phyloP scores from a whole-genome alignment of 768 basidiomycete genomes.

The Glaciozyma antarctica region DNA sequence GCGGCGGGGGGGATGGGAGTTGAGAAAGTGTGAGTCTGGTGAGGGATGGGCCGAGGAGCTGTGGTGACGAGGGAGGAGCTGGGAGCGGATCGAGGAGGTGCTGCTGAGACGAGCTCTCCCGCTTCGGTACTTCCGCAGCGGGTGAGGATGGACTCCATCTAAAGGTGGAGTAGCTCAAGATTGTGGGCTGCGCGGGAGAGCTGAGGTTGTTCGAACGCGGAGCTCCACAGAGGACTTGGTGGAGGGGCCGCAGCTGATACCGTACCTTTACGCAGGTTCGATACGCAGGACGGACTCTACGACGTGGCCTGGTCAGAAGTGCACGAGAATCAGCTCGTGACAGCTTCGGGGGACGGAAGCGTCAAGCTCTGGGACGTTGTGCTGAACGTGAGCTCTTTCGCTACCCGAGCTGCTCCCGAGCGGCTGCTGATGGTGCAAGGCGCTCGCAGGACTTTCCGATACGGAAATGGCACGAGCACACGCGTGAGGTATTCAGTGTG shows the following conservation, averaged over 20 bases:
- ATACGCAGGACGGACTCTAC: slow-evolving; percentile 79
- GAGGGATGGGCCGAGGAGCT: slow-evolving; percentile 50
- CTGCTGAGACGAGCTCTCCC: too few relatives aligned
- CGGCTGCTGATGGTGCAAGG: neutral
- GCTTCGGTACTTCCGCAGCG: too few relatives aligned
- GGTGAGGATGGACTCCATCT: too few relatives aligned
- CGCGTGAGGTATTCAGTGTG: slow-evolving; percentile 80
- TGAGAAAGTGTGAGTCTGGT: slow-evolving; percentile 34
- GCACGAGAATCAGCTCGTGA: slow-evolving; percentile 85
- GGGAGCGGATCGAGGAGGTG: too few relatives aligned
- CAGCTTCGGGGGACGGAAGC: slow-evolving; percentile 81
- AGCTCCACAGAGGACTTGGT: neutral
- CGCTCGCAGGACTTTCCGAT: slow-evolving; percentile 67
- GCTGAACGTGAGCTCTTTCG: slow-evolving; percentile 56
- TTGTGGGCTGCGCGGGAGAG: too few relatives aligned
- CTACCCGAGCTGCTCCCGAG: neutral
- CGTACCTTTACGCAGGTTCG: slow-evolving; percentile 50
- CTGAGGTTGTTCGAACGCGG: too few relatives aligned
- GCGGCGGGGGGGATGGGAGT: slow-evolving; percentile 23
- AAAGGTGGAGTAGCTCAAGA: too few relatives aligned
- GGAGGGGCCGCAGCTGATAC: neutral
- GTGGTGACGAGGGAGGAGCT: neutral
- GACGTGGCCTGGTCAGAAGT: slow-evolving; percentile 91
- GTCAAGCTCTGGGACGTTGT: slow-evolving; percentile 82
- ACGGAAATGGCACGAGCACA: slow-evolving; percentile 87